Evolutionary conservation across 148 eudicot genomes (phyloP).

Genomic region (Camellia granthamiana): DNA sequence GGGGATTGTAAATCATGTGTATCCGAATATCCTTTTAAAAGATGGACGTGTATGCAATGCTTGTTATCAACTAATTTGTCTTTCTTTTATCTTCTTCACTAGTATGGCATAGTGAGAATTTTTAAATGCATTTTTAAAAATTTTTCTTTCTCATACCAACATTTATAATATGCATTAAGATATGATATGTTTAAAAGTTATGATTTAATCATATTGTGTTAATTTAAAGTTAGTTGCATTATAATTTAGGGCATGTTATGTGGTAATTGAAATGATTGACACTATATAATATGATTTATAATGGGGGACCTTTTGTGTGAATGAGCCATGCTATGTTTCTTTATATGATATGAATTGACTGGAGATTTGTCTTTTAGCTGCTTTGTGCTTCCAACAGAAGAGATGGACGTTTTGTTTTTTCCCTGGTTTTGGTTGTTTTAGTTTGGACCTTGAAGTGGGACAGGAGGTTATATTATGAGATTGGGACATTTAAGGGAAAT

Average conservation of each 20-base stretch:
- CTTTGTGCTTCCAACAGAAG: no score
- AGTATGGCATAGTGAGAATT: neutral
- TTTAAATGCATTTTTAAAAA: no score
- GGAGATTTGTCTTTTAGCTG: constrained; percentile 5
- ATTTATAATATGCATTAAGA: no score
- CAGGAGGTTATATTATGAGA: no score
- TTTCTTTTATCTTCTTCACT: neutral
- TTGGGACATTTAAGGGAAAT: no score
- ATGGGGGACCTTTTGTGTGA: neutral
- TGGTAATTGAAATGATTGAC: no score
- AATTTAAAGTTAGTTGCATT: no score
- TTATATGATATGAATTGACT: constrained; percentile 2
- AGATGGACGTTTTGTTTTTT: neutral
- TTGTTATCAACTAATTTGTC: neutral
- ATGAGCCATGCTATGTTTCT: neutral
- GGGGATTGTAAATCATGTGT: neutral
- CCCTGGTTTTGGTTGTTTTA: neutral
- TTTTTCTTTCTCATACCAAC: no score
- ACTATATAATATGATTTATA: neutral
- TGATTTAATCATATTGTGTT: no score
- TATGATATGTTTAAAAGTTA: no score
- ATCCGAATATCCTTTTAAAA: neutral
- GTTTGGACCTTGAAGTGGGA: neutral
- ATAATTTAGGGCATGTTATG: no score
- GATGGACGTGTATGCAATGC: neutral